Conservation (phyloP, 2,329 filamentous ascomycete species). For the Ambrosiella beaveri region DNA sequence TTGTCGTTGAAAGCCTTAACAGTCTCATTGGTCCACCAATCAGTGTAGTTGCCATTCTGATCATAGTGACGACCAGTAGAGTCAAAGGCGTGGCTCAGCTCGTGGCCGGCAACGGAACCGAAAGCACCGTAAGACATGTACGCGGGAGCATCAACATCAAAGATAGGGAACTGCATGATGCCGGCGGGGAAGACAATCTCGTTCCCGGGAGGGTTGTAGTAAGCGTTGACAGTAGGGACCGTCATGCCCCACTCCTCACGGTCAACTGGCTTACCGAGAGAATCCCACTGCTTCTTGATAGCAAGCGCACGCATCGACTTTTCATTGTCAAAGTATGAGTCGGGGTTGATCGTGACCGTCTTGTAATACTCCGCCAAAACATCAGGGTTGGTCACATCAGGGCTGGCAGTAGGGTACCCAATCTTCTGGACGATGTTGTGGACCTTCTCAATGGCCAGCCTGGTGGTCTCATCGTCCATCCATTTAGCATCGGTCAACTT, state of each 20-base stretch:
- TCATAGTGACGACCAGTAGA: conserved; percentile 48
- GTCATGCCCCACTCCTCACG: conserved; percentile 44
- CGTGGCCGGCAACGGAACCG: conserved; percentile 49
- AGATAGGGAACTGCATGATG: conserved; percentile 52
- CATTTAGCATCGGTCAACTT: conserved; percentile 42
- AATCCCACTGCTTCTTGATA: conserved; percentile 34
- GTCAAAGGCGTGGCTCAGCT: conserved; percentile 55
- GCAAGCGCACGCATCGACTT: conserved; percentile 33
- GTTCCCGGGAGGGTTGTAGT: conserved; percentile 47
- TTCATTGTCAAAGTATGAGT: conserved; percentile 40
- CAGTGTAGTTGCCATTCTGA: conserved; percentile 43
- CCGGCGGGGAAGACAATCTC: conserved; percentile 53
- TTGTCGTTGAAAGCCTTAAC: conserved; percentile 39
- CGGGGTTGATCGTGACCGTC: conserved; percentile 30
- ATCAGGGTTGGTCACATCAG: conserved; percentile 41
- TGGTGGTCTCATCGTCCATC: conserved; percentile 45
- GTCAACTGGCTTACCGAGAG: conserved; percentile 41
- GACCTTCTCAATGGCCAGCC: conserved; percentile 45
- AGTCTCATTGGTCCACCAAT: conserved; percentile 50
- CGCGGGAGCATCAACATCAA: conserved; percentile 42
- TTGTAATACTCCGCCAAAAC: conserved; percentile 40
- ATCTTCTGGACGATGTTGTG: conserved; percentile 52
- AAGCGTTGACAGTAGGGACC: conserved; percentile 46
- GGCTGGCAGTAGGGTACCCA: conserved; percentile 46
- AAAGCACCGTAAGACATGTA: conserved; percentile 56